A percentile compares a stretch with the other conserved stretches of the same genome.
These are phyloP conservation scores for Xylariaceae sp. DNA, from an alignment of 2,329 filamentous ascomycete species.

Conservation along the genomic window DNA sequence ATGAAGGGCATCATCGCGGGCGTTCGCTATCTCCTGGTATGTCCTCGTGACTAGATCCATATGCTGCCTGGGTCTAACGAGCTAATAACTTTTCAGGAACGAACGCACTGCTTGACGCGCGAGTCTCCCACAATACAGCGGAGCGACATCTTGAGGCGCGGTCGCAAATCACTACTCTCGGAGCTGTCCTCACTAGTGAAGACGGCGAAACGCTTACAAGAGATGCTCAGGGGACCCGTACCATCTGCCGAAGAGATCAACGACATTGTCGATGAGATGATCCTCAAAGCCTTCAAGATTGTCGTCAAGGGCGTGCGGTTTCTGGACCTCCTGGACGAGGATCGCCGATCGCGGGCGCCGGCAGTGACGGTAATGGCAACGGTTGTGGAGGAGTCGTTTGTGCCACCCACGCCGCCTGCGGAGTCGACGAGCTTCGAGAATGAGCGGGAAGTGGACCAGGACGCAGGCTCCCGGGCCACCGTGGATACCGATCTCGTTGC, in stretches of 20 bases:
- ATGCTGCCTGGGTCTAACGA: background rate
- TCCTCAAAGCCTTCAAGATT: constrained; percentile 87
- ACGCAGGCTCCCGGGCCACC: constrained; percentile 33
- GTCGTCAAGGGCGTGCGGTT: constrained; percentile 88
- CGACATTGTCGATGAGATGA: constrained; percentile 82
- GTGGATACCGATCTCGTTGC: constrained; percentile 26
- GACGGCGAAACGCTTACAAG: constrained; percentile 77
- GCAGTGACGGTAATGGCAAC: constrained; percentile 54
- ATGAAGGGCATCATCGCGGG: constrained; percentile 92
- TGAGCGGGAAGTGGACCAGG: constrained; percentile 23
- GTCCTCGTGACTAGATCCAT: too few relatives aligned
- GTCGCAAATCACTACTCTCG: constrained; percentile 79
- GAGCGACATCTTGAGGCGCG: constrained; percentile 68
- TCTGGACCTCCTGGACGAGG: constrained; percentile 73
- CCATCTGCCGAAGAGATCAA: constrained; percentile 53
- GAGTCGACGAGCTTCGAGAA: constrained; percentile 46
- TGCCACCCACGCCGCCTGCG: constrained; percentile 57
- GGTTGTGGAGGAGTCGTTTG: constrained; percentile 48
- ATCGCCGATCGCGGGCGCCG: constrained; percentile 40
- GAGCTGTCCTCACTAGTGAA: constrained; percentile 88
- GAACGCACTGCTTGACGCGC: constrained; percentile 76
- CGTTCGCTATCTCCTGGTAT: constrained; percentile 79
- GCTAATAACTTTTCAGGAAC: constrained; percentile 54
- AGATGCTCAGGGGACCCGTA: constrained; percentile 49
- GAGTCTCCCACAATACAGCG: constrained; percentile 69